phyloP scores from a whole-genome alignment of 805 yeast species.

The Hanseniaspora hatyaiensis region DNA sequence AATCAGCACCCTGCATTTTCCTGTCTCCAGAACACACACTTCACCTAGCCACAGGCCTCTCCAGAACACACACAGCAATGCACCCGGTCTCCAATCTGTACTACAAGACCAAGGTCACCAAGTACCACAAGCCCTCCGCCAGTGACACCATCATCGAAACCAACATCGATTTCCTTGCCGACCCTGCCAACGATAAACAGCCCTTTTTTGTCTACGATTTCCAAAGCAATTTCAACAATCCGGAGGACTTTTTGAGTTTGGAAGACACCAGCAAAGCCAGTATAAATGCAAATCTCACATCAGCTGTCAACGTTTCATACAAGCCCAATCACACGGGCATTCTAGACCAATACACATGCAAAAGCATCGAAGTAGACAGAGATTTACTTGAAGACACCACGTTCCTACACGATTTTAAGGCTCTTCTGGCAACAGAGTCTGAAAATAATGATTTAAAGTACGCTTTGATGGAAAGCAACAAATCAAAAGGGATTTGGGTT shows the following conservation, averaged over 20 bases:
- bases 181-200: no score
- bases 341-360: slow-evolving; percentile 1
- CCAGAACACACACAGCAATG: no score
- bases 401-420: neutral
- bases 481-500: neutral
- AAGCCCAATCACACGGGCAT: neutral
- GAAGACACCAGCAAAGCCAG: neutral
- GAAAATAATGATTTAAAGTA: neutral
- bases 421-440: neutral
- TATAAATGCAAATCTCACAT: neutral
- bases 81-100: no score
- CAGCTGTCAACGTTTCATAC: neutral
- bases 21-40: no score
- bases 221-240: no score
- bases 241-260: no score
- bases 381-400: neutral
- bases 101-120: neutral
- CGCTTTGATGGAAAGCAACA: neutral
- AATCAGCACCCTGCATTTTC: no score
- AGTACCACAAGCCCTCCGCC: neutral
- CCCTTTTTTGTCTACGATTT: no score
- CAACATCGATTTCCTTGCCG: no score
- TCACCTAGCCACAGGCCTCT: neutral
- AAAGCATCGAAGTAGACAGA: neutral
- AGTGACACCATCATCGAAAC: neutral